A percentile compares a stretch with the other conserved stretches of the same genome.
Conservation (phyloP, 2,329 filamentous ascomycete species). For the Lachnellula hyalina region DNA sequence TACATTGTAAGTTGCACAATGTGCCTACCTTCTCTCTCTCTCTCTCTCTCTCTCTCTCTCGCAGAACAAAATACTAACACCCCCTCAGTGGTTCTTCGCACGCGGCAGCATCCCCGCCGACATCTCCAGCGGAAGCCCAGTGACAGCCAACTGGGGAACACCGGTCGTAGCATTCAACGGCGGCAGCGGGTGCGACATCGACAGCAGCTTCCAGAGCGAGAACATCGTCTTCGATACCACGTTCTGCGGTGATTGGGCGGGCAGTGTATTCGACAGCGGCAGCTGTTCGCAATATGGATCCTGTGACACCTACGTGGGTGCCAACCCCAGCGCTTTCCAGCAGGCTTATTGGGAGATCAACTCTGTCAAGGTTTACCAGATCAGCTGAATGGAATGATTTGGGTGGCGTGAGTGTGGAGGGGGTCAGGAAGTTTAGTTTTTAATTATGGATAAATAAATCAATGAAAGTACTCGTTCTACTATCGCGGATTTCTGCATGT, state of each 20-base stretch:
- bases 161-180: slow-evolving; percentile 66
- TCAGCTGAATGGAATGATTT: neutral
- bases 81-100: slow-evolving; percentile 61
- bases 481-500: neutral
- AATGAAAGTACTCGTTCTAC: neutral
- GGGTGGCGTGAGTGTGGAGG: neutral
- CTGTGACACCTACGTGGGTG: slow-evolving; percentile 21
- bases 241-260: slow-evolving; percentile 62
- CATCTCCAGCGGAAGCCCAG: slow-evolving; percentile 49
- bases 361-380: slow-evolving; percentile 25
- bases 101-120: slow-evolving; percentile 60
- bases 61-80: too few relatives aligned
- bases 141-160: slow-evolving; percentile 61
- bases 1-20: slow-evolving; percentile 39
- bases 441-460: neutral
- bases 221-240: slow-evolving; percentile 69
- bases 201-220: slow-evolving; percentile 60
- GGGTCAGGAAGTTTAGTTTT: too few relatives aligned
- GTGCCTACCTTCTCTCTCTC: too few relatives aligned
- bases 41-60: too few relatives aligned
- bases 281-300: slow-evolving; percentile 10
- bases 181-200: slow-evolving; percentile 56
- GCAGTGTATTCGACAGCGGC: slow-evolving; percentile 16
- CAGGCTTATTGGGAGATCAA: slow-evolving; percentile 26
- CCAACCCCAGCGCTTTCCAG: slow-evolving; percentile 23